Conservation (phyloP, 495 filamentous ascomycete species). For the Clavariopsis aquatica region DNA sequence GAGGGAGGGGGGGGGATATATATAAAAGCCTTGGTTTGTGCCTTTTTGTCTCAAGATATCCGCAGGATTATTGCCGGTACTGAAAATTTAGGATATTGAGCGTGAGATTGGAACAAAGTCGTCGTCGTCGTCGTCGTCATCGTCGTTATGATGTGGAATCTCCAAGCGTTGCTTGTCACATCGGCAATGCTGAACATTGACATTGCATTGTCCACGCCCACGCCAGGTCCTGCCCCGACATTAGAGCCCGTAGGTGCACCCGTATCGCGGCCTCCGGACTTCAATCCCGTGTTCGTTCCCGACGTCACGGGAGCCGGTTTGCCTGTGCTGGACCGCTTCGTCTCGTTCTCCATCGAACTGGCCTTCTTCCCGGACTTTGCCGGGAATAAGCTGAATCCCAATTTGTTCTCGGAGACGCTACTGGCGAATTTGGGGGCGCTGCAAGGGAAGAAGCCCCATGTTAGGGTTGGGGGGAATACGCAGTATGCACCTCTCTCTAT, state of each 20-base stretch:
- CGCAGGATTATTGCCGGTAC: no score
- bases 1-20: neutral
- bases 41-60: no score
- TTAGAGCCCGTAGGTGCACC: neutral
- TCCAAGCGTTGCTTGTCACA: neutral
- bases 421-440: slow-evolving; percentile 54
- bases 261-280: neutral
- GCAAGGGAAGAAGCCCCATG: slow-evolving; percentile 56
- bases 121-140: no score
- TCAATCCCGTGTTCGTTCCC: slow-evolving; percentile 3
- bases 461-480: slow-evolving; percentile 64
- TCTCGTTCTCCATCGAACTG: slow-evolving; percentile 64
- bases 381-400: slow-evolving; percentile 54
- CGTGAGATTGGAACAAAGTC: no score
- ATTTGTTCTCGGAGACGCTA: slow-evolving; percentile 60
- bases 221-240: neutral
- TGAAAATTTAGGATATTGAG: no score
- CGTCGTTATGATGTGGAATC: neutral
- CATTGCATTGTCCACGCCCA: no score
- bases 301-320: slow-evolving; percentile 3
- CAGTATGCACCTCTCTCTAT: slow-evolving; percentile 45
- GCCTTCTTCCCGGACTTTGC: slow-evolving; percentile 64
- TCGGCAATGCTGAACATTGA: neutral
- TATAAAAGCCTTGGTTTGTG: no score
- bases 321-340: slow-evolving; percentile 52